A percentile compares a stretch with the other conserved stretches of the same genome.
Evolutionary conservation across 2,329 filamentous ascomycete genomes (phyloP).

Genomic region (Cladophialophora immunda): DNA sequence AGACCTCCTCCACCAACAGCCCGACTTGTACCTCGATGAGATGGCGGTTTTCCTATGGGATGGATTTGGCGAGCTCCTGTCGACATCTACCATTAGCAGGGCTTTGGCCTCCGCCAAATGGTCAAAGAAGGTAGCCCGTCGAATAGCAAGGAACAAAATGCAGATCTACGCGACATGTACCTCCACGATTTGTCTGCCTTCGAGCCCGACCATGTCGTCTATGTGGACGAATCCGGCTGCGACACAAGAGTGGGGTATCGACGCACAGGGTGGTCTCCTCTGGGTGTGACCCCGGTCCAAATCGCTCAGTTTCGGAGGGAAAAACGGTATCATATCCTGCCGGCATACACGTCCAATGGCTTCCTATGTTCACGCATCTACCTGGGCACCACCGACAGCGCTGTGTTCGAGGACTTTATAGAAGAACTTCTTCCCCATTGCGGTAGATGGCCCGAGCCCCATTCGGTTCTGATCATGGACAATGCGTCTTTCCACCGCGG

Average conservation of each 20-base stretch:
- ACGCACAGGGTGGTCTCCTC: slow-evolving; percentile 48
- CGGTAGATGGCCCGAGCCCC: slow-evolving; percentile 40
- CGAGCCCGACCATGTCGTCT: slow-evolving; percentile 48
- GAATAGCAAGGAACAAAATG: slow-evolving; percentile 47
- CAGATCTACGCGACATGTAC: slow-evolving; percentile 49
- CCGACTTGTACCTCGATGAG: slow-evolving; percentile 42
- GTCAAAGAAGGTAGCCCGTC: slow-evolving; percentile 36
- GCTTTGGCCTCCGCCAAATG: slow-evolving; percentile 41
- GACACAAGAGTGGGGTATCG: slow-evolving; percentile 49
- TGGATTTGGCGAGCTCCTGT: slow-evolving; percentile 27
- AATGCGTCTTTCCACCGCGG: slow-evolving; percentile 42
- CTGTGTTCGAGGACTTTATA: slow-evolving; percentile 42
- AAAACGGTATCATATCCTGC: slow-evolving; percentile 44
- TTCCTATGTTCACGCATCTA: slow-evolving; percentile 45
- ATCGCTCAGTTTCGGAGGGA: slow-evolving; percentile 39
- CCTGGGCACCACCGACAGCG: slow-evolving; percentile 44
- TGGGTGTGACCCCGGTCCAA: slow-evolving; percentile 41
- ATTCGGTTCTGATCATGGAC: too few species aligned
- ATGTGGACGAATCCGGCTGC: too few species aligned
- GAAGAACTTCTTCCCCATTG: slow-evolving; percentile 44
- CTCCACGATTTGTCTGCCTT: slow-evolving; percentile 33
- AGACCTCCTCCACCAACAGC: slow-evolving; percentile 42
- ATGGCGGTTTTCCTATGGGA: slow-evolving; percentile 44
- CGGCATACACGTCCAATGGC: slow-evolving; percentile 39
- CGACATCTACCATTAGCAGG: slow-evolving; percentile 40